Conservation (phyloP, 1,284 basidiomycete genomes). For the Entoloma clypeatum region DNA sequence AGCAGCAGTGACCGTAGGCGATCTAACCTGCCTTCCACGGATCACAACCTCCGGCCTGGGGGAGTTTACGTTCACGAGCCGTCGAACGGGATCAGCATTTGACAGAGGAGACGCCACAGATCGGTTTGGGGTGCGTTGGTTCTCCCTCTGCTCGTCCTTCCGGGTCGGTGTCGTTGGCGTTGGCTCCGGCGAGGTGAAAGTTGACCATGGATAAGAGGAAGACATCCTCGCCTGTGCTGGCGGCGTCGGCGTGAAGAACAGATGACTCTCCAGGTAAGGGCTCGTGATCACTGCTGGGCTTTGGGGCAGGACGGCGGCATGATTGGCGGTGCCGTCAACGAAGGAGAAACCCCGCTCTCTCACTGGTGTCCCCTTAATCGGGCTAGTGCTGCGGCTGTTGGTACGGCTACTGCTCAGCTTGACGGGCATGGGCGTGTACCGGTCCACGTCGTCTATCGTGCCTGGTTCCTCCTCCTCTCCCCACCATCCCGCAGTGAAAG, state of each 20-base stretch:
- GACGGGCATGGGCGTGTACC: conserved; percentile 15
- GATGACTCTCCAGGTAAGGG: conserved; percentile 31
- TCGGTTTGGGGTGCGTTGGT: conserved; percentile 7
- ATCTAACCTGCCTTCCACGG: conserved; percentile 13
- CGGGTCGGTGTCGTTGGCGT: not conserved
- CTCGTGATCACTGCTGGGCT: conserved; percentile 35
- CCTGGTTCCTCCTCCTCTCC: conserved; percentile 9
- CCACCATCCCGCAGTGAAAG: conserved; percentile 12
- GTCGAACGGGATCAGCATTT: conserved; percentile 3
- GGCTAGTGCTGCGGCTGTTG: conserved; percentile 17
- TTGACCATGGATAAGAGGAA: conserved; percentile 1
- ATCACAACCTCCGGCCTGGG: conserved; percentile 15
- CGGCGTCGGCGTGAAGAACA: conserved; percentile 32
- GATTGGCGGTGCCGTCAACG: conserved; percentile 6
- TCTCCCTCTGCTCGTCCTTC: conserved; percentile 7
- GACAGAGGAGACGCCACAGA: conserved; percentile 11
- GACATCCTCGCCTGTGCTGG: not conserved
- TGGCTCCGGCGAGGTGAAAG: conserved; percentile 1
- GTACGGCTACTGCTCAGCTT: conserved; percentile 16
- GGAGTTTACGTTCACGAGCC: conserved; percentile 15
- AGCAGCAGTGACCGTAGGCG: too few species aligned
- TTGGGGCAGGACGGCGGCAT: conserved; percentile 27
- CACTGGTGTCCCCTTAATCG: conserved; percentile 10
- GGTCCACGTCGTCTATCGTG: conserved; percentile 11
- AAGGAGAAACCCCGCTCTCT: not conserved